Evolutionary conservation across 371 early-diverging fungal genomes (phyloP).

Genomic region (Dichotomocladium elegans): DNA sequence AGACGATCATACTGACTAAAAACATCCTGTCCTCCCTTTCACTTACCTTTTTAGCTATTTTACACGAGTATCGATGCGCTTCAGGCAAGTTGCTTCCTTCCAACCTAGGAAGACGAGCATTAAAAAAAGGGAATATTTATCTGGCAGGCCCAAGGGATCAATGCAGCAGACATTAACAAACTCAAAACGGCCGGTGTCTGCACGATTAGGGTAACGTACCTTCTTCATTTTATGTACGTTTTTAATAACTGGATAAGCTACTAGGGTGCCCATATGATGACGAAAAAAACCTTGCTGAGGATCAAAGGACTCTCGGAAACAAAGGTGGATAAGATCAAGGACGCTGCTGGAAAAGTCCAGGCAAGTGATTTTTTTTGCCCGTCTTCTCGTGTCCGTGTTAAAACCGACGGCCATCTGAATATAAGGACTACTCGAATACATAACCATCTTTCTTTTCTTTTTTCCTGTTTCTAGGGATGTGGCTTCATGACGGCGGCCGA

Average conservation of each 20-base stretch:
- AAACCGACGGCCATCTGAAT: no score
- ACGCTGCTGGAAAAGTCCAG: slow-evolving; percentile 58
- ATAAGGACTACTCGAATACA: no score
- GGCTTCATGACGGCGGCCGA: slow-evolving; percentile 88
- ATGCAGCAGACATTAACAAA: slow-evolving; percentile 76
- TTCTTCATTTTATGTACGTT: not conserved
- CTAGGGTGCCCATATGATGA: slow-evolving; percentile 82
- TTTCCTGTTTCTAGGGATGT: slow-evolving; percentile 14
- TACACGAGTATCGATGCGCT: slow-evolving; percentile 47
- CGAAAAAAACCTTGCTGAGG: slow-evolving; percentile 59
- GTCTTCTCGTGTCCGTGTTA: no score
- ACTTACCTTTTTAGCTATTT: slow-evolving; percentile 22
- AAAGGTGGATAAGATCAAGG: slow-evolving; percentile 88
- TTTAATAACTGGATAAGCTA: not conserved
- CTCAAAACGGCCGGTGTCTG: slow-evolving; percentile 80
- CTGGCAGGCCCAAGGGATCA: slow-evolving; percentile 63
- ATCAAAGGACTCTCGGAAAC: slow-evolving; percentile 84
- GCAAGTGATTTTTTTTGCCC: slow-evolving; percentile 9
- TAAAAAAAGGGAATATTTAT: no score
- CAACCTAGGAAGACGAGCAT: no score
- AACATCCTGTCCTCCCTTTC: no score
- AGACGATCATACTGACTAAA: no score
- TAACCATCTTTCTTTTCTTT: not conserved
- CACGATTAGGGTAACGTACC: slow-evolving; percentile 51
- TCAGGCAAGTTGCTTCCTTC: slow-evolving; percentile 16